A percentile compares a stretch with the other conserved stretches of the same genome.
Conservation (phyloP, 345 rosid genomes). For the Triadica sebifera region DNA sequence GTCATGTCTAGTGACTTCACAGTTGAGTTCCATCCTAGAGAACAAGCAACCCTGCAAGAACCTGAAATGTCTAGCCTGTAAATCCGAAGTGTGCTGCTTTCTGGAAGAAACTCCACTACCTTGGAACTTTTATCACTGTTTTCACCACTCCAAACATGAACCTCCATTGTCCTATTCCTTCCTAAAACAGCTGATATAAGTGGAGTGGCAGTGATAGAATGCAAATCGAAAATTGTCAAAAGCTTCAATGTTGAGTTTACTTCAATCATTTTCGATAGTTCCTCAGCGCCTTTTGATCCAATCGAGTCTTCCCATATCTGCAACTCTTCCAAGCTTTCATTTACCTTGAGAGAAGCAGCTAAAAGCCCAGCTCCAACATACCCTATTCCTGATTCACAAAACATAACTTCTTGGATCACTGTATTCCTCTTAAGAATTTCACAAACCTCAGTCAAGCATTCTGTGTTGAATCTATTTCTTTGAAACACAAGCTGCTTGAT, state of each 20-base stretch:
- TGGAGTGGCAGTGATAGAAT: slow-evolving; percentile 65
- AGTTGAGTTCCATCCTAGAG: slow-evolving; percentile 75
- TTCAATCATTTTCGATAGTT: slow-evolving; percentile 92
- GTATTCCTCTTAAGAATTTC: slow-evolving; percentile 52
- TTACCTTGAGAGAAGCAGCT: slow-evolving; percentile 63
- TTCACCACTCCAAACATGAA: slow-evolving; percentile 78
- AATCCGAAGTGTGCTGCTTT: slow-evolving; percentile 56
- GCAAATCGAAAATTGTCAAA: slow-evolving; percentile 75
- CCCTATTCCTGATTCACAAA: slow-evolving; percentile 56
- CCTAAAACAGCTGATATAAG: slow-evolving; percentile 85
- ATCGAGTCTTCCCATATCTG: slow-evolving; percentile 97
- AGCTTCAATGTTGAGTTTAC: slow-evolving; percentile 70
- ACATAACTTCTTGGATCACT: slow-evolving; percentile 57
- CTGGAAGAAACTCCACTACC: slow-evolving; percentile 79
- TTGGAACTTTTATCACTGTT: slow-evolving; percentile 61
- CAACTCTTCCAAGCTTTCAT: slow-evolving; percentile 75
- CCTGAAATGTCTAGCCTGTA: slow-evolving; percentile 65
- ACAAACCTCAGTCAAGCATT: slow-evolving; percentile 56
- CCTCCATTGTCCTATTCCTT: slow-evolving; percentile 75
- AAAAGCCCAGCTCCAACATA: slow-evolving; percentile 55
- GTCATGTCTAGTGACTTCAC: slow-evolving; percentile 81
- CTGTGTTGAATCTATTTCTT: slow-evolving; percentile 49
- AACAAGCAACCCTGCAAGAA: slow-evolving; percentile 75
- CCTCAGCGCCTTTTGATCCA: slow-evolving; percentile 89
- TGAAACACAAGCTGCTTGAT: slow-evolving; percentile 63